Percentiles rank a stretch among this genome's conserved stretches.
phyloP scores from a whole-genome alignment of 257 asterid species.

The Gynochthodes officinalis region DNA sequence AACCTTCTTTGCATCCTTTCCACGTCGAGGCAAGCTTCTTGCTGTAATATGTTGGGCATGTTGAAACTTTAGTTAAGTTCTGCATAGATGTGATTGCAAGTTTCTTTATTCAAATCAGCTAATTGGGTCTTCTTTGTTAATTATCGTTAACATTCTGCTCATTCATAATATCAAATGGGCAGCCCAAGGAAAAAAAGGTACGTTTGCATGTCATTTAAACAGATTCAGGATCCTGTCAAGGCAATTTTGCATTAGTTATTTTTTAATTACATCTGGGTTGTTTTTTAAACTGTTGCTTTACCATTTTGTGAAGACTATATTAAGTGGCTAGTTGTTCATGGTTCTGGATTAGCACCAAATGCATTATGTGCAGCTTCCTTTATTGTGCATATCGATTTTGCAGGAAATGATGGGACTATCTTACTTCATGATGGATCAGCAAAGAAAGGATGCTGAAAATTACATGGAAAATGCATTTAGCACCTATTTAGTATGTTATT shows the following conservation, averaged over 20 bases:
- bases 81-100: background rate
- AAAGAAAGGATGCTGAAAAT: conserved; percentile 89
- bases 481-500: conserved; percentile 62
- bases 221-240: background rate
- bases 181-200: background rate
- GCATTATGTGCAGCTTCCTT: conserved; percentile 18
- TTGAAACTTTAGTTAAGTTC: background rate
- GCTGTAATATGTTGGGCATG: background rate
- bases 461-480: conserved; percentile 96
- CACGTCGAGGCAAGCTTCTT: background rate
- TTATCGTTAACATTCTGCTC: background rate
- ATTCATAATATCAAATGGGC: too few relatives aligned
- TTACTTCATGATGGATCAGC: conserved; percentile 89
- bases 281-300: background rate
- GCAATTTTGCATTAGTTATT: background rate
- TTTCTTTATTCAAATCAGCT: background rate
- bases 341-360: background rate
- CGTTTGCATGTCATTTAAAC: background rate
- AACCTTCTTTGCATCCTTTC: background rate
- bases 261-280: background rate
- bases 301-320: background rate
- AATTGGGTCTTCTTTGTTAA: background rate
- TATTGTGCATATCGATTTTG: conserved; percentile 25
- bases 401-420: conserved; percentile 98
- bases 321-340: background rate